A percentile compares a stretch with the other conserved stretches of the same genome.
Evolutionary conservation across 108 stramenopile species (phyloP).

Genomic region (Parmales sp.): DNA sequence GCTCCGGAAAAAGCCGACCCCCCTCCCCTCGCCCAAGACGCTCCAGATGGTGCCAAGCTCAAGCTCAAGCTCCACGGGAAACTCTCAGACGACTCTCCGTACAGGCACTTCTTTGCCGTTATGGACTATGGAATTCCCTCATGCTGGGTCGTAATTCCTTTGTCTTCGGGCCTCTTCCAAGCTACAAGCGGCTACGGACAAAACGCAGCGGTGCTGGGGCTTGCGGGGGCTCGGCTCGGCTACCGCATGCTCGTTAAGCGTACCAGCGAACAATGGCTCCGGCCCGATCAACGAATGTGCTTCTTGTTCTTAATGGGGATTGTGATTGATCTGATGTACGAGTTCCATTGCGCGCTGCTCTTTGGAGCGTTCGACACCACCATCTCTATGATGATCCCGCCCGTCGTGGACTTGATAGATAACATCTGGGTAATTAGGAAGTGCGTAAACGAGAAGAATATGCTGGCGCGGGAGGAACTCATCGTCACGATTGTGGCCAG

Average conservation of each 20-base stretch:
- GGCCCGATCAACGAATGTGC: neutral
- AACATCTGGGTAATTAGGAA: neutral
- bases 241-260: neutral
- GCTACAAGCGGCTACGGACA: slow-evolving; percentile 10
- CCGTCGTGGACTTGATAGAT: neutral
- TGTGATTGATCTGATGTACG: slow-evolving; percentile 5
- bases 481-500: neutral
- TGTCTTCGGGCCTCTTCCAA: slow-evolving; percentile 7
- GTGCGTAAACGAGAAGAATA: slow-evolving; percentile 1
- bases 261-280: slow-evolving; percentile 3
- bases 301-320: neutral
- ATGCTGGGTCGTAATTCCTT: neutral
- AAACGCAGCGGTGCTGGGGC: slow-evolving; percentile 6
- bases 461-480: neutral
- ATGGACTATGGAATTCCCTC: neutral
- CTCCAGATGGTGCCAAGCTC: slow-evolving; percentile 8
- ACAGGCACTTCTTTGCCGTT: neutral
- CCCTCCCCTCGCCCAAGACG: slow-evolving; percentile 6
- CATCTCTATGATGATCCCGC: slow-evolving; percentile 7
- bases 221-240: neutral
- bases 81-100: slow-evolving; percentile 1
- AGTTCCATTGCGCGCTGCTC: slow-evolving; percentile 5
- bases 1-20: neutral
- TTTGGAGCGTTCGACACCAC: neutral
- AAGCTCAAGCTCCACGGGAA: slow-evolving; percentile 11